Evolutionary conservation across 805 yeast genomes (phyloP).

Genomic region (Lipomyces sp.): DNA sequence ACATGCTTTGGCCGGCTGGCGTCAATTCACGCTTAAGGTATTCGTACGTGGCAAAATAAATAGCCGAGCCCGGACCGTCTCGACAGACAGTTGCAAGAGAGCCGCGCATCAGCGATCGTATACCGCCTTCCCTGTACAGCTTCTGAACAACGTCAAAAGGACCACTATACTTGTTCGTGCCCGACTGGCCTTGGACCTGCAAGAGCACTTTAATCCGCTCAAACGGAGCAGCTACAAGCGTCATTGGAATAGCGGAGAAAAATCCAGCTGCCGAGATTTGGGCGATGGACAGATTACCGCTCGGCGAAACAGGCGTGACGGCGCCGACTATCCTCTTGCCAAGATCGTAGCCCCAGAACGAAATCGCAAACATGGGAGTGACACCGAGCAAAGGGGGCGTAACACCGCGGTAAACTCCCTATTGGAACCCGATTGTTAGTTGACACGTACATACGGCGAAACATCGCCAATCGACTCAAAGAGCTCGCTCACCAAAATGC

Average conservation of each 20-base stretch:
- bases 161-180: conserved; percentile 49
- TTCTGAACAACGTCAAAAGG: conserved; percentile 66
- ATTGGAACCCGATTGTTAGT: neutral
- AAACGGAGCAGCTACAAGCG: conserved; percentile 95
- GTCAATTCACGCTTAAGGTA: conserved; percentile 68
- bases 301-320: conserved; percentile 45
- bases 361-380: conserved; percentile 97
- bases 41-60: conserved; percentile 94
- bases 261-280: conserved; percentile 92
- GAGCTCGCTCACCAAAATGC: conserved; percentile 49
- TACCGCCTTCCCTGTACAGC: conserved; percentile 79
- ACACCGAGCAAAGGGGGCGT: conserved; percentile 94
- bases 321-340: conserved; percentile 76
- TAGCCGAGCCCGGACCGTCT: conserved; percentile 97
- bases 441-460: neutral
- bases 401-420: conserved; percentile 90
- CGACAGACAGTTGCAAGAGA: conserved; percentile 90
- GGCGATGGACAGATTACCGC: conserved; percentile 58
- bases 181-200: conserved; percentile 68
- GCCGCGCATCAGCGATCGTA: conserved; percentile 85
- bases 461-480: neutral
- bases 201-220: conserved; percentile 93
- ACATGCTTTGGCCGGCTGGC: conserved; percentile 54
- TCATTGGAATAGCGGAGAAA: conserved; percentile 91
- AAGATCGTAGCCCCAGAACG: conserved; percentile 97